Evolutionary conservation across 345 rosid genomes (phyloP), one percentile per base, ranked within the genome.

Genomic region (Syzygium oleosum): DNA sequence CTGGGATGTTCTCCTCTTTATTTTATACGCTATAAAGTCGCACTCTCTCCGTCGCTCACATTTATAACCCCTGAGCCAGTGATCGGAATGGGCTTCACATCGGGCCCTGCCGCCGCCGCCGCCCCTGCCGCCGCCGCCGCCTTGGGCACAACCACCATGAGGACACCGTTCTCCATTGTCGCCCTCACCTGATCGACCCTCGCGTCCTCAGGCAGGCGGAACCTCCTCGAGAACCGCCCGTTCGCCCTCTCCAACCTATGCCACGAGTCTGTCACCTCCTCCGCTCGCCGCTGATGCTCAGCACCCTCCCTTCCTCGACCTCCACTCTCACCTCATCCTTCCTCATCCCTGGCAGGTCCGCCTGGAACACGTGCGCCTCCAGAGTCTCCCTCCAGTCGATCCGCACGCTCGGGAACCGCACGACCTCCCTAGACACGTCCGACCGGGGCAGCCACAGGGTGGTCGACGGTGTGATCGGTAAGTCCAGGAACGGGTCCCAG

Each of bases 351-450:
- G 91, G 91, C 31, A 93, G 89, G 56, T 91, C 92, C 4, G 91
- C 94, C 79, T 85, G 86, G 90, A 91, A 91, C 77, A 89, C 89
- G 90, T 93, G 94, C 21, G 92, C 90, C 84, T 90, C 91, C 51
- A 89, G 86, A 38, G 92, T 93, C 89, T 91, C 92, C 58, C 27
- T 91, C 93, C 92, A 91, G 90, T 93, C 93, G 15, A 91, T 85
- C 25, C 88, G 90, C 9, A 86, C 65, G 68, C 87, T 87, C 6
- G 31, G 87, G 1, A 89, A 19, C 52, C 90, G 91, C 2, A 88
- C 25, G 22, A 86, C 85, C 77, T 92, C 93, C 78, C 11, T 31
- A 1, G 12, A 65, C 41, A 65, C 41, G 12, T 65, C 41, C 41
- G 41, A 65, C 41, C 12, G 38, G 78, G 78, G 41, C 41, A 29